These are phyloP conservation scores for Casaregolazyma lundiana DNA, from an alignment of 1,139 yeast genomes.

Conservation along the genomic window DNA sequence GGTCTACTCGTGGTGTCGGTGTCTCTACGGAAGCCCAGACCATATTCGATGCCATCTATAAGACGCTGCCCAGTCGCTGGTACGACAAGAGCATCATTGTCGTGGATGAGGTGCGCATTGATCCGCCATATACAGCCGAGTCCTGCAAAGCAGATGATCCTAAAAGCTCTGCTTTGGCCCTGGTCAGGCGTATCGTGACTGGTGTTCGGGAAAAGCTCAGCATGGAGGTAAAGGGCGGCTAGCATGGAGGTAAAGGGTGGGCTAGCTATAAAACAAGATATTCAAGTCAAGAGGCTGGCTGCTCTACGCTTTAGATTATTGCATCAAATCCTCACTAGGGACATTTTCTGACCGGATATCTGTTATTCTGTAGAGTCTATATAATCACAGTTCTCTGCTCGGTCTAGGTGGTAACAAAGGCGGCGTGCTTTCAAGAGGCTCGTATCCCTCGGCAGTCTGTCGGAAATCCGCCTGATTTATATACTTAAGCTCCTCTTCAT, in stretches of 20 bases:
- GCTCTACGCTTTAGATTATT: neutral
- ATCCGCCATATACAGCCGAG: constrained; percentile 46
- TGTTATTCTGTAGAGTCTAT: neutral
- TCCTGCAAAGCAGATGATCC: constrained; percentile 35
- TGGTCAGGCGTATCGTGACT: constrained; percentile 51
- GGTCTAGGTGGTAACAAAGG: neutral
- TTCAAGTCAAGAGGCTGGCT: constrained; percentile 28
- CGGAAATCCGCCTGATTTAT: neutral
- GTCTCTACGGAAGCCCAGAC: constrained; percentile 46
- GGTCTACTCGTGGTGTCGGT: constrained; percentile 35
- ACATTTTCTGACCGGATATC: neutral
- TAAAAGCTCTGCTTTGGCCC: constrained; percentile 39
- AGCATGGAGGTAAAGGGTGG: too few species aligned
- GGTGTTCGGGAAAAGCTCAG: constrained; percentile 55
- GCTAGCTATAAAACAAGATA: too few species aligned
- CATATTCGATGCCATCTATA: constrained; percentile 46
- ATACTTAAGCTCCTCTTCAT: neutral
- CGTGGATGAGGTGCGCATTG: constrained; percentile 47
- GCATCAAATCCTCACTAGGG: neutral
- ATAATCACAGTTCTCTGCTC: neutral
- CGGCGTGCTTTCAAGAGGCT: neutral
- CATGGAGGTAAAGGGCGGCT: constrained; percentile 58
- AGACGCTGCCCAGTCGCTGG: constrained; percentile 47
- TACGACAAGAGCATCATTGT: constrained; percentile 46
- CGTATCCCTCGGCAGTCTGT: neutral